Evolutionary conservation across 1,284 basidiomycete species (phyloP).

Genomic region (Pseudozyma hubeiensis): DNA sequence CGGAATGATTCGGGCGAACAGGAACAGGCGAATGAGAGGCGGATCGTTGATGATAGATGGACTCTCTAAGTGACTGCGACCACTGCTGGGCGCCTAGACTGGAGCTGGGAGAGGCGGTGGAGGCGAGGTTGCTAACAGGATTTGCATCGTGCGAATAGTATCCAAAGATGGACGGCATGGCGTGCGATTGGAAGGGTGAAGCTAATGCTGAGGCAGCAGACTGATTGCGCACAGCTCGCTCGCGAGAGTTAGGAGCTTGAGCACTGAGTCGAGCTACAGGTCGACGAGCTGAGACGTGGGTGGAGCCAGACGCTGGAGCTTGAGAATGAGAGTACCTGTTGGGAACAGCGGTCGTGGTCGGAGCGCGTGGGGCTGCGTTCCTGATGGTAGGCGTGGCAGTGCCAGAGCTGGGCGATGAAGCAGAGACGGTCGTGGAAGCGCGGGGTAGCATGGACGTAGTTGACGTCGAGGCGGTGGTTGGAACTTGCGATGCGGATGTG

Average conservation of each 20-base stretch:
- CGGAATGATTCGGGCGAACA: neutral
- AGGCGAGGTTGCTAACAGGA: neutral
- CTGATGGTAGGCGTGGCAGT: constrained; percentile 18
- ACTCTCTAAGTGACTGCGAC: neutral
- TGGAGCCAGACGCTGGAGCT: neutral
- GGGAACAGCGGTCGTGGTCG: neutral
- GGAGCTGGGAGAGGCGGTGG: neutral
- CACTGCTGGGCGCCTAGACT: neutral
- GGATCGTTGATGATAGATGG: constrained; percentile 4
- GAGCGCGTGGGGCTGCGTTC: neutral
- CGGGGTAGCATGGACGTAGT: constrained; percentile 34
- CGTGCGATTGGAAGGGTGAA: constrained; percentile 10
- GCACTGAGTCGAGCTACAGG: neutral
- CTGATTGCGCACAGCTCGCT: neutral
- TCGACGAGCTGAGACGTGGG: constrained; percentile 3
- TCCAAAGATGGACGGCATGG: constrained; percentile 44
- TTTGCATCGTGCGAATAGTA: constrained; percentile 38
- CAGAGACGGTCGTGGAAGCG: constrained; percentile 12
- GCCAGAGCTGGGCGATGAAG: constrained; percentile 26
- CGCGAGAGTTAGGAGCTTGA: neutral
- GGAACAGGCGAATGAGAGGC: neutral
- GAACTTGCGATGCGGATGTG: neutral
- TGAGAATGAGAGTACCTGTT: constrained; percentile 2
- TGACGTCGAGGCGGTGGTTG: neutral
- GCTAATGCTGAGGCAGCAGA: constrained; percentile 22